Percentiles rank a stretch among this genome's conserved stretches.
phyloP scores from a whole-genome alignment of 2,329 filamentous ascomycete genomes.

The Diaporthe ilicicola region DNA sequence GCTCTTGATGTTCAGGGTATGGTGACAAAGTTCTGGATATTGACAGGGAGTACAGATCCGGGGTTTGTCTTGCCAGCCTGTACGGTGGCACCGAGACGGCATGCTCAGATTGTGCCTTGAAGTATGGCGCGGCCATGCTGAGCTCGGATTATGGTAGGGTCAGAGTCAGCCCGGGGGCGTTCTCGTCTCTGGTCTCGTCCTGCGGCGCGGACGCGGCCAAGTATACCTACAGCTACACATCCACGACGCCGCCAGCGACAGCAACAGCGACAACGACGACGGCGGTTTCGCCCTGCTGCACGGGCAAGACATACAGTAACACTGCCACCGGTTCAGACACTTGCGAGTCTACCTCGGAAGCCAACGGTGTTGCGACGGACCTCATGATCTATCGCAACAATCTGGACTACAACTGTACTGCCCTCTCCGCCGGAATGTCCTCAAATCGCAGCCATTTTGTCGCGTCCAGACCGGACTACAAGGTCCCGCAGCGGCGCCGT shows the following conservation, averaged over 20 bases:
- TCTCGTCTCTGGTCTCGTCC: background rate
- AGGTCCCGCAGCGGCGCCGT: background rate
- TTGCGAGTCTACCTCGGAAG: background rate
- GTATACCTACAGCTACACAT: background rate
- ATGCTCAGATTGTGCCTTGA: background rate
- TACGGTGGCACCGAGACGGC: background rate
- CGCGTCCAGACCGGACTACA: no score
- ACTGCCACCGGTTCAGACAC: background rate
- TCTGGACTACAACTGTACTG: background rate
- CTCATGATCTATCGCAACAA: background rate
- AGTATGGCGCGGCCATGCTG: background rate
- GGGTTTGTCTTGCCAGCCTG: background rate
- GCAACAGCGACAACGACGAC: background rate
- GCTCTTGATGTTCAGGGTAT: no score
- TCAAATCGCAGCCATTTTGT: no score
- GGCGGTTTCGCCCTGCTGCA: background rate
- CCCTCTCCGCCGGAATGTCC: background rate
- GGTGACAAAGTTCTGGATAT: background rate
- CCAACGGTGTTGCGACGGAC: background rate
- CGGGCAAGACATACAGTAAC: background rate
- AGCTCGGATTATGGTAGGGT: background rate
- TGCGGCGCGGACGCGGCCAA: background rate
- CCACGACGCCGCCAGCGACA: background rate
- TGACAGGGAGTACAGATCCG: background rate
- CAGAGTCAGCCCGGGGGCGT: background rate